Base-by-base conservation (phyloP, 495 filamentous ascomycete species). In the Podospora tetraspora region DNA sequence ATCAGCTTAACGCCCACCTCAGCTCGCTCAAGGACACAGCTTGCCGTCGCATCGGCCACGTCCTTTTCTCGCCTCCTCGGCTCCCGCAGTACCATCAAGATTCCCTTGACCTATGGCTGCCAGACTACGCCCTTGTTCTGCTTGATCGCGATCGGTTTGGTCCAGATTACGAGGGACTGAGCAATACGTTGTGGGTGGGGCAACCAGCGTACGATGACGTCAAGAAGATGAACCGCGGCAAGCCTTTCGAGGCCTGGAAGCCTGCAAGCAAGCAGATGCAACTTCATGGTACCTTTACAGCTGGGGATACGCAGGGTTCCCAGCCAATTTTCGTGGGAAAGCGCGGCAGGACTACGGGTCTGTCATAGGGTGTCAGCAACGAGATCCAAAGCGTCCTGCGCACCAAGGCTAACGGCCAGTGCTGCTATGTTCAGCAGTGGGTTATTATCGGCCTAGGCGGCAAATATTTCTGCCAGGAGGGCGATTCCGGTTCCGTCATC, bases 361-460 rank as follows among this genome's bases (percentile, higher is more conserved):
- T 63, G 61, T 34, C 61, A 23, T 63, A 63, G 61, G 61, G 61
- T 63, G 61, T 63, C 61, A 63, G 61, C n/a, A 19, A 63, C 27
- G 61, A 63, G 61, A 63, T 63, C 61, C 61, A 63, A 63, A 63
- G 61, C 30, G 61, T 63, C 25, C 19, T 23, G 61, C 61, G 61
- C 4, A 29, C 30, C n/a, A 34, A 25, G 24, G 24, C 25, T 34
- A 63, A 63, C 25, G 61, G 61, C 61, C 24, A 25, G 24, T 25
- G 3, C 24, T 25, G 24, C 24, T 34, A 10, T 32, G 30, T 63
- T 34, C 61, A 23, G n/a, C 61, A 63, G n/a, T 32, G 61, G 30
- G 61, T 63, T 16, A 34, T 63, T 34, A 22, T 63, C 11, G 13
- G 25, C 19, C 25, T 63, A 19, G 61, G 25, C 27, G 19, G 30